Evolutionary conservation across 2,329 filamentous ascomycete species (phyloP).

Genomic region (Pseudofabraea citricarpa): DNA sequence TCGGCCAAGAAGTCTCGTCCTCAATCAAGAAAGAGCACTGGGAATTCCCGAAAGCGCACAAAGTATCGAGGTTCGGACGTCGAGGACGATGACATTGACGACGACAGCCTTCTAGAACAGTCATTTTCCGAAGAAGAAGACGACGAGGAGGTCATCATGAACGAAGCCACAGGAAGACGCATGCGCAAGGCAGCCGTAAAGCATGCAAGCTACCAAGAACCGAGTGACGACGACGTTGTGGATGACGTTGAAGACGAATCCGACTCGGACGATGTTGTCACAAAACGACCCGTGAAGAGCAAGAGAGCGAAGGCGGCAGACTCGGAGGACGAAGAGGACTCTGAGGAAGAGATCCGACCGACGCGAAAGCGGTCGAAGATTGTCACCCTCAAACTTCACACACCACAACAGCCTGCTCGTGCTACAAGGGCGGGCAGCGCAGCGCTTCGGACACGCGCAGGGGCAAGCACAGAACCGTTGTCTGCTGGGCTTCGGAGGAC

Average conservation of each 20-base stretch:
- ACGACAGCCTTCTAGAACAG: conserved; percentile 45
- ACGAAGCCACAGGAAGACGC: conserved; percentile 42
- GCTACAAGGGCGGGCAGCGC: conserved; percentile 23
- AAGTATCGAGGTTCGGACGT: conserved; percentile 58
- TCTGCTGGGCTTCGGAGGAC: conserved; percentile 33
- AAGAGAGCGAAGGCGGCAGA: conserved; percentile 12
- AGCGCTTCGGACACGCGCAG: conserved; percentile 23
- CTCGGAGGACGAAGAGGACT: conserved; percentile 10
- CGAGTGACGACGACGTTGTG: conserved; percentile 32
- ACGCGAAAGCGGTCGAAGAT: conserved; percentile 12
- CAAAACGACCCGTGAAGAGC: conserved; percentile 19
- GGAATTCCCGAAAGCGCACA: conserved; percentile 31
- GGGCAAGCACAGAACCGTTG: conserved; percentile 17
- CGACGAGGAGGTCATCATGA: conserved; percentile 35
- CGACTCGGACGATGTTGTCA: conserved; percentile 11
- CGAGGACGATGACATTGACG: conserved; percentile 51
- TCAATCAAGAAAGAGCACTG: conserved; percentile 20
- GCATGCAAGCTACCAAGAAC: conserved; percentile 43
- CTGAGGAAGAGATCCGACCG: conserved; percentile 22
- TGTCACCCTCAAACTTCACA: conserved; percentile 23
- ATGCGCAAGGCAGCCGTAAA: conserved; percentile 44
- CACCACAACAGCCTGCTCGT: conserved; percentile 15
- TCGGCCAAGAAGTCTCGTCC: conserved; percentile 35
- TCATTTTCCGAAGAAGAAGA: conserved; percentile 43
- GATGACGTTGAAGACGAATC: conserved; percentile 30